Evolutionary conservation across 2,329 filamentous ascomycete species (phyloP).

Genomic region (Huntiella omanensis): DNA sequence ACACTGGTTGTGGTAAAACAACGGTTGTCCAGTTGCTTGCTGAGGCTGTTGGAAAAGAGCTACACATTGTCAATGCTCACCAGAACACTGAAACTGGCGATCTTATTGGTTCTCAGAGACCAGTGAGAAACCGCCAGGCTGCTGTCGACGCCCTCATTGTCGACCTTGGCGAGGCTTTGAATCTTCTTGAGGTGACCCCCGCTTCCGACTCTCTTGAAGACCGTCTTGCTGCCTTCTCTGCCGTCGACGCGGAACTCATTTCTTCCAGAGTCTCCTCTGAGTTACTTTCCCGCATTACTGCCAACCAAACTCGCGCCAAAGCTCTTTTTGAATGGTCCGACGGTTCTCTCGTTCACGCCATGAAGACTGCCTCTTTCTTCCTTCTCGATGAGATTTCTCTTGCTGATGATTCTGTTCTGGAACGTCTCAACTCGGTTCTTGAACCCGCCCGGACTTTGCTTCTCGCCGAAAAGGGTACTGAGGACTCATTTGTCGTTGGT

Average conservation of each 20-base stretch:
- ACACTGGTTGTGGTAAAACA: slow-evolving; percentile 95
- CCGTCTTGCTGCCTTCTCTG: slow-evolving; percentile 22
- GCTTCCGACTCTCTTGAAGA: slow-evolving; percentile 2
- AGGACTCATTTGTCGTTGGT: slow-evolving; percentile 63
- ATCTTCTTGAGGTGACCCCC: slow-evolving; percentile 17
- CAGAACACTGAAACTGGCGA: slow-evolving; percentile 97
- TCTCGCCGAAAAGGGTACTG: slow-evolving; percentile 80
- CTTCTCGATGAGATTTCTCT: slow-evolving; percentile 94
- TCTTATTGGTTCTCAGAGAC: slow-evolving; percentile 84
- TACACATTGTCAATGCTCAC: slow-evolving; percentile 91
- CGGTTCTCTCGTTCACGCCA: slow-evolving; percentile 80
- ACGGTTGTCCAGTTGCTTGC: slow-evolving; percentile 87
- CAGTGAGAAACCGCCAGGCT: slow-evolving; percentile 65
- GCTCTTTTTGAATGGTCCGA: slow-evolving; percentile 94
- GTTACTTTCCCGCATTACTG: slow-evolving; percentile 27
- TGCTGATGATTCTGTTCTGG: slow-evolving; percentile 90
- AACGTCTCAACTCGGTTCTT: slow-evolving; percentile 88
- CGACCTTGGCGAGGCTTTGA: slow-evolving; percentile 35
- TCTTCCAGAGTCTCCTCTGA: slow-evolving; percentile 27
- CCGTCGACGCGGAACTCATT: slow-evolving; percentile 24
- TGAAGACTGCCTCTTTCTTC: slow-evolving; percentile 80
- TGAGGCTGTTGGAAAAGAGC: slow-evolving; percentile 52
- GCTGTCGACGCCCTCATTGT: slow-evolving; percentile 46
- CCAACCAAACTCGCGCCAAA: slow-evolving; percentile 44
- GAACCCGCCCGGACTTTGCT: slow-evolving; percentile 74